Evolutionary conservation across 495 filamentous ascomycete species (phyloP).

Genomic region (Penicillium longicatenatum): DNA sequence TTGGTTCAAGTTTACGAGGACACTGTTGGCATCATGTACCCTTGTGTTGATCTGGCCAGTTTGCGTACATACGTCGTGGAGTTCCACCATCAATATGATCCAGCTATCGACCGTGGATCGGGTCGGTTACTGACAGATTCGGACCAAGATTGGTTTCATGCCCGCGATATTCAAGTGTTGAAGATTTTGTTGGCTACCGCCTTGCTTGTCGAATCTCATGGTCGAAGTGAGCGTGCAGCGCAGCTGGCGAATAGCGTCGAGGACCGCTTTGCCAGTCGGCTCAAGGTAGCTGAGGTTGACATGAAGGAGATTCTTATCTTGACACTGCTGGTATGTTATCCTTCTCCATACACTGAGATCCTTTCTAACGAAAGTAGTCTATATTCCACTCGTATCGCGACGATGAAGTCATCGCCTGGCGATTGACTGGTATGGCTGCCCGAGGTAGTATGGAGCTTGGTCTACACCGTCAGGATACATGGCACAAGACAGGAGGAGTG

Average conservation of each 20-base stretch:
- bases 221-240: constrained; percentile 70
- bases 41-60: constrained; percentile 69
- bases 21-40: constrained; percentile 82
- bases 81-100: constrained; percentile 49
- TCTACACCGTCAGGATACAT: constrained; percentile 72
- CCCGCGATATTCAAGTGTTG: constrained; percentile 67
- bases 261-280: constrained; percentile 60
- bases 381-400: constrained; percentile 82
- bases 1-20: constrained; percentile 74
- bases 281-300: constrained; percentile 65
- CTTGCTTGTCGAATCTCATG: constrained; percentile 69
- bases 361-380: constrained; percentile 45
- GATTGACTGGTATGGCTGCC: constrained; percentile 69
- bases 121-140: constrained; percentile 55
- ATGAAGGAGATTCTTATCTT: constrained; percentile 71
- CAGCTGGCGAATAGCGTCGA: constrained; percentile 72
- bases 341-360: not conserved
- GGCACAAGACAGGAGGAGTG: constrained; percentile 57
- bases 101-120: constrained; percentile 45
- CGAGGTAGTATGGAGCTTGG: constrained; percentile 76
- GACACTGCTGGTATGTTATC: constrained; percentile 59
- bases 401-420: constrained; percentile 78
- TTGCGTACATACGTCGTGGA: constrained; percentile 47
- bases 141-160: constrained; percentile 58
- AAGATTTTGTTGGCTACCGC: constrained; percentile 78